Base-by-base conservation (phyloP, 768 basidiomycete species). In the Kondoa subrosea region DNA sequence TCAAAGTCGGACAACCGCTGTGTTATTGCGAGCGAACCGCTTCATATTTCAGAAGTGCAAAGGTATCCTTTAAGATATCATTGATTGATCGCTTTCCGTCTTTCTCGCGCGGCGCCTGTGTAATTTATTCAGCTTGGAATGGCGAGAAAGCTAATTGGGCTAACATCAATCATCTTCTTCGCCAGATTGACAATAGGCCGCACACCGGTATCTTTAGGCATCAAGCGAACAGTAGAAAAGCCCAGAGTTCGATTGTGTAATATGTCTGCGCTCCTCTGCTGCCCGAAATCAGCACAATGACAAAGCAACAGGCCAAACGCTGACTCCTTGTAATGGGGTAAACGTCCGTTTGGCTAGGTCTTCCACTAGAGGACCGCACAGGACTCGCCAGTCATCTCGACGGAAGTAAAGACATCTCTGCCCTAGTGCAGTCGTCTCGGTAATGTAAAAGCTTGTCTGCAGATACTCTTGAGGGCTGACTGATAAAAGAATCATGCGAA, bases 171-270 rank as follows among this genome's bases (percentile, higher is more conserved):
- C 2, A 74, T 68, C 34, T 71, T 72, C 15, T 74, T 76, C n/a
- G 85, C 82, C 57, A 97, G 79, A 74, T 99, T 97, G 30, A 95
- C 88, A 69, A 97, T 93, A 0, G 92, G 92, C 32, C 95, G 82
- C 1, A 97, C 89, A 0, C 95, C 95, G 2, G 85, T 88, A 68
- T 92, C 92, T 76, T 97, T 99, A 0, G 95, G 95, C 25, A 99
- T 79, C 4, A 96, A 80, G 1, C 95, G 83, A 17, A 93, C 85
- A 71, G 87, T 88, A 0, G 91, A 89, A 74, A 85, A 90, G 0
- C 89, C 88, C 1, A 95, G 80, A 69, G 78, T 83, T 1, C 90
- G 82, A 71, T n/a, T n/a, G n/a, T n/a, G n/a, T n/a, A n/a, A n/a
- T n/a, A n/a, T n/a, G n/a, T n/a, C n/a, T n/a, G n/a, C n/a, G n/a